Evolutionary conservation across 75 land plant genomes (phyloP), one percentile per base, ranked within the genome.

Genomic region (Cunninghamia lanceolata): DNA sequence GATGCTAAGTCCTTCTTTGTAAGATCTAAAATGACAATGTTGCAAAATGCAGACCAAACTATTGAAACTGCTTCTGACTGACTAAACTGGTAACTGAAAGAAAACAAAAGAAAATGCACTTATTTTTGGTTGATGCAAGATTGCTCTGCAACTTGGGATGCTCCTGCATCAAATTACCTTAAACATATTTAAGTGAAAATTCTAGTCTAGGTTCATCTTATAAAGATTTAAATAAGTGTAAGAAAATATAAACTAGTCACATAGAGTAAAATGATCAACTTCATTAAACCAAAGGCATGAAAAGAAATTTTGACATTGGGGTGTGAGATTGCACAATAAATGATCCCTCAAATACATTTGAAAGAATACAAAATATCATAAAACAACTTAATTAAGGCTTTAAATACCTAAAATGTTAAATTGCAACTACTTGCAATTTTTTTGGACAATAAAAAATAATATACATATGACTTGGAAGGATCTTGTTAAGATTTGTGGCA

Each of bases 261-360:
- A 91, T 54, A 98, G 93, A 2, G 99, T 98, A 74, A 95, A 98
- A 30, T 95, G 95, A 82, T 95, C 94, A 88, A 98, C 99, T 89
- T 98, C 99, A 88, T 98, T 98, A 89, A 98, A 98, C 99, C 99
- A 98, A 45, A 98, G 93, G 86, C 99, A 98, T 34, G 99, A 98
- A 81, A 98, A 98, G 73, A 96, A 88, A 89, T n/a, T 98, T 98
- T 59, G 99, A 94, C 98, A 96, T 96, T 84, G 99, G 98, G 14
- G 99, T 96, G 84, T 98, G 99, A 0, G 95, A 95, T 38, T 98
- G 88, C 76, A 98, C 89, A 39, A 98, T 98, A 59, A 98, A 96
- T 9, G 99, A 98, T 16, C 99, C 99, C 84, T 98, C 99, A 9
- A 98, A 98, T 17, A 98, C 99, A 94, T 96, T 98, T 98, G 93